These are phyloP conservation scores for Aspergillus aculeatus DNA, from an alignment of 2,329 filamentous ascomycete genomes.

Conservation along the genomic window DNA sequence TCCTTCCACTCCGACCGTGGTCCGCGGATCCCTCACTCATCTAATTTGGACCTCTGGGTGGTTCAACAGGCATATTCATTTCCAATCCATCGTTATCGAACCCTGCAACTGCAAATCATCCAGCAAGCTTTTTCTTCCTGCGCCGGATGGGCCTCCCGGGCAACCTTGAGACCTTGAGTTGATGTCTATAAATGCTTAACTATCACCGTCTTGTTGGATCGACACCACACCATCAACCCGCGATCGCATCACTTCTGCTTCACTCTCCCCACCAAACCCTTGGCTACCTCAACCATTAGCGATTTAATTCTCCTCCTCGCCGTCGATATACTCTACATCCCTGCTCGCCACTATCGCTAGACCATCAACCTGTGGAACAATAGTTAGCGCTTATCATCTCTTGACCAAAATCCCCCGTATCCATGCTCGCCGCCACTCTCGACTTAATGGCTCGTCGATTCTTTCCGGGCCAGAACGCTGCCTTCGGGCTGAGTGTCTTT, in stretches of 20 bases:
- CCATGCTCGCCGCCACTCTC: slow-evolving; percentile 19
- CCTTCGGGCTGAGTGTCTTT: slow-evolving; percentile 32
- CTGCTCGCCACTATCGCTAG: not conserved
- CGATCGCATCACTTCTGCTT: slow-evolving; percentile 1
- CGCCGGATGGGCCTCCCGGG: not conserved
- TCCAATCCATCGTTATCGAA: not conserved
- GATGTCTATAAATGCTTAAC: not conserved
- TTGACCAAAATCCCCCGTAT: not conserved
- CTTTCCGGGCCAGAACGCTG: slow-evolving; percentile 26
- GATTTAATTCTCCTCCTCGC: not conserved
- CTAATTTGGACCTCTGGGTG: not conserved
- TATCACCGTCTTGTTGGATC: not conserved
- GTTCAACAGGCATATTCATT: not conserved
- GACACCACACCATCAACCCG: not conserved
- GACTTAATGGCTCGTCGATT: slow-evolving; percentile 31
- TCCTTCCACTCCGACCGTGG: not conserved
- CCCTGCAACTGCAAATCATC: not conserved
- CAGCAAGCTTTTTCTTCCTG: not conserved
- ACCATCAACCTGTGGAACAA: slow-evolving; percentile 6
- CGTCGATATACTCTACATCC: not conserved
- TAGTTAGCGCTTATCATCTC: not conserved
- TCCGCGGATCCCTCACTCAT: too few relatives aligned
- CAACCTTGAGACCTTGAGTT: not conserved
- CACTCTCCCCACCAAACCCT: not conserved
- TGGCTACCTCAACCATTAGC: too few relatives aligned